phyloP scores from a whole-genome alignment of 768 basidiomycete species.

The Phanerochaete carnosa region DNA sequence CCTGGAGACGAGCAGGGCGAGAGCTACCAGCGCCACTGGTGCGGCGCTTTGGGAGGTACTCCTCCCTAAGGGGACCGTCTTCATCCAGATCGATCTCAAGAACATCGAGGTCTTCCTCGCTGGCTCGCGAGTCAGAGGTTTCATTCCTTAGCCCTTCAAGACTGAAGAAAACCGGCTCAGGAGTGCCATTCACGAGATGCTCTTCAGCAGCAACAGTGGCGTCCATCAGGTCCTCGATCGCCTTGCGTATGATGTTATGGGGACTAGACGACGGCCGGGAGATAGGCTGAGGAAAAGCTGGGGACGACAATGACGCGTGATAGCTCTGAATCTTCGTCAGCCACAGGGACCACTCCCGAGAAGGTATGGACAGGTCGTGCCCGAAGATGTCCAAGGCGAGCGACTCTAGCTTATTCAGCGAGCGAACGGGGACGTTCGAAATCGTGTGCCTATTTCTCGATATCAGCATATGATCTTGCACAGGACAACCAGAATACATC shows the following conservation, averaged over 20 bases:
- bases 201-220: conserved; percentile 31
- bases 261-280: conserved; percentile 74
- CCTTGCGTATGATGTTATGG: conserved; percentile 61
- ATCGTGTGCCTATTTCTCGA: conserved; percentile 65
- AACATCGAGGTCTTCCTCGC: conserved; percentile 34
- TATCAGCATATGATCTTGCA: neutral
- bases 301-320: conserved; percentile 59
- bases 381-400: conserved; percentile 67
- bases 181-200: conserved; percentile 28
- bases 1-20: conserved; percentile 12
- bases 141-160: conserved; percentile 62
- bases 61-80: conserved; percentile 78
- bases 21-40: conserved; percentile 29
- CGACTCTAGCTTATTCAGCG: conserved; percentile 69
- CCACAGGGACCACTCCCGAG: conserved; percentile 69
- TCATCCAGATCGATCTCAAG: conserved; percentile 79
- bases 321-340: conserved; percentile 61
- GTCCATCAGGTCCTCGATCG: conserved; percentile 66
- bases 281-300: conserved; percentile 67
- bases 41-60: conserved; percentile 74
- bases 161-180: conserved; percentile 70
- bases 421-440: conserved; percentile 68
- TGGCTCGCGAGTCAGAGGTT: conserved; percentile 42
- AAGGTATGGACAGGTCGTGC: conserved; percentile 67
- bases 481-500: neutral